Percentiles rank a stretch among this genome's conserved stretches.
phyloP scores from a whole-genome alignment of 148 eudicot species.

The Euryodendron excelsum region DNA sequence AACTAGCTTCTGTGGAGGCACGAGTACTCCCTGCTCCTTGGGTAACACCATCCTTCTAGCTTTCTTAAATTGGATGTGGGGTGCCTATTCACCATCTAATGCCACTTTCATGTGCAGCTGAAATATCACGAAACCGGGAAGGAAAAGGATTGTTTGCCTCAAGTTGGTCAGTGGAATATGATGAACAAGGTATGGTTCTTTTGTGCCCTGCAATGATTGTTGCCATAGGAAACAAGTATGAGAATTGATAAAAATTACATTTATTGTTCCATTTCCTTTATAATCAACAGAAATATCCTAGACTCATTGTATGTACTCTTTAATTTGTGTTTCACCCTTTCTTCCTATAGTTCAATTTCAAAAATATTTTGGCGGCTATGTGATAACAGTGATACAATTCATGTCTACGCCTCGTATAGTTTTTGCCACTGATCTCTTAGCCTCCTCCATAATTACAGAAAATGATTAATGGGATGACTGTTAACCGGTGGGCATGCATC shows the following conservation, averaged over 20 bases:
- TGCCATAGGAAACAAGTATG: background rate
- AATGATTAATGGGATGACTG: conserved; percentile 73
- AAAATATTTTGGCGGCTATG: background rate
- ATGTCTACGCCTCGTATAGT: background rate
- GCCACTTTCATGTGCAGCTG: conserved; percentile 32
- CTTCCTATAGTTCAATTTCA: background rate
- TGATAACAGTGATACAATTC: background rate
- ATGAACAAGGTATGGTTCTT: conserved; percentile 54
- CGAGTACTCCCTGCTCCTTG: conserved; percentile 83
- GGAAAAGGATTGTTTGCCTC: conserved; percentile 70
- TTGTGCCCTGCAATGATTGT: background rate
- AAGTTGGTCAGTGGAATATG: conserved; percentile 84
- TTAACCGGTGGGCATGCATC: conserved; percentile 73
- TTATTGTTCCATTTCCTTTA: background rate
- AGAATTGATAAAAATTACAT: background rate
- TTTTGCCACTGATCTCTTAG: background rate
- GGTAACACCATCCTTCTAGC: conserved; percentile 29
- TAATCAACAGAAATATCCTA: background rate
- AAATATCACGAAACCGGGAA: conserved; percentile 74
- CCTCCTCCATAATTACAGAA: conserved; percentile 32
- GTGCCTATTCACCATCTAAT: background rate
- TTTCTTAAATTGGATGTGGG: background rate
- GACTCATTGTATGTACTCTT: background rate
- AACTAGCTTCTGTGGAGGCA: conserved; percentile 59
- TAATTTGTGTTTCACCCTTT: background rate